Evolutionary conservation across 371 early-diverging fungal species (phyloP).

Genomic region (Circinella umbellata): DNA sequence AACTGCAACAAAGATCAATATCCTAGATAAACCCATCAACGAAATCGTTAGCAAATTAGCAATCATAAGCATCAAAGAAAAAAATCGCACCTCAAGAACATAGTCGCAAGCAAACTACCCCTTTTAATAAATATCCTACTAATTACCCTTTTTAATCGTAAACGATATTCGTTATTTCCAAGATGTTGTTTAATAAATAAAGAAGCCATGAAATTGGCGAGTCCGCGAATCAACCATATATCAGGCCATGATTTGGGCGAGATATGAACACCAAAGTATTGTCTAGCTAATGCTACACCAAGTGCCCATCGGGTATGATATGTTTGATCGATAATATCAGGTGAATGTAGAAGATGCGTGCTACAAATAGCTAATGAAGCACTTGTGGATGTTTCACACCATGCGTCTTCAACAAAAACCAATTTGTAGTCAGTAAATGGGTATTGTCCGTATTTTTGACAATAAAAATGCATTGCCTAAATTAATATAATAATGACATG

Average conservation of each 20-base stretch:
- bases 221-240: slow-evolving; percentile 86
- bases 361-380: slow-evolving; percentile 76
- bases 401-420: slow-evolving; percentile 88
- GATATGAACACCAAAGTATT: slow-evolving; percentile 95
- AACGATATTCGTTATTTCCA: slow-evolving; percentile 90
- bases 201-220: slow-evolving; percentile 77
- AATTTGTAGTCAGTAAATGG: slow-evolving; percentile 87
- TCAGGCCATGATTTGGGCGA: slow-evolving; percentile 84
- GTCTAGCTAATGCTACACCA: slow-evolving; percentile 76
- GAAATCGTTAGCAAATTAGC: not conserved
- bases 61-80: not conserved
- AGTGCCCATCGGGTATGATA: slow-evolving; percentile 81
- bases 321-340: slow-evolving; percentile 84
- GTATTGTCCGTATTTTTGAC: slow-evolving; percentile 86
- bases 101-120: no score
- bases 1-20: slow-evolving; percentile 77
- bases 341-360: slow-evolving; percentile 71
- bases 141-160: slow-evolving; percentile 75
- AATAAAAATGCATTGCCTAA: slow-evolving; percentile 81
- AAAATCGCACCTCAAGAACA: no score
- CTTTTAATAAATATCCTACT: not conserved
- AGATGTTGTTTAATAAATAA: slow-evolving; percentile 79
- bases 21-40: slow-evolving; percentile 54
- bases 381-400: slow-evolving; percentile 67
- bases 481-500: not conserved